Evolutionary conservation across 2,329 filamentous ascomycete genomes (phyloP).

Genomic region (Dactylellina haptotyla): DNA sequence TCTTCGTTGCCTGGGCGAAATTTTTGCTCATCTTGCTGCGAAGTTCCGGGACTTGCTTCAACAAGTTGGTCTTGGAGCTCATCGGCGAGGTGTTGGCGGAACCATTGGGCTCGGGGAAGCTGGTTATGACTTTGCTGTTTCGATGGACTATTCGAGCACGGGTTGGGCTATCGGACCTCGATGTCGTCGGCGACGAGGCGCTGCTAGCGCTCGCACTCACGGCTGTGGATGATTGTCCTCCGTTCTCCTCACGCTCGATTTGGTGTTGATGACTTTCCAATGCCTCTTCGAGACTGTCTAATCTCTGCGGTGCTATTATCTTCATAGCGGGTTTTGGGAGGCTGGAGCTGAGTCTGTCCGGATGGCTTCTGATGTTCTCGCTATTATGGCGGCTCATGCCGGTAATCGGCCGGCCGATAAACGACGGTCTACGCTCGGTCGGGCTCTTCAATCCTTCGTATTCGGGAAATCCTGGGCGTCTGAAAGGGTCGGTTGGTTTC

Average conservation of each 20-base stretch:
- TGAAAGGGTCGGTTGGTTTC: slow-evolving; percentile 45
- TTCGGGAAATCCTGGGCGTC: slow-evolving; percentile 30
- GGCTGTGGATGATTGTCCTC: slow-evolving; percentile 26
- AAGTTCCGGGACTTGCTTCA: slow-evolving; percentile 37
- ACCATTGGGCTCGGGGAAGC: slow-evolving; percentile 37
- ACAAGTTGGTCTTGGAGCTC: slow-evolving; percentile 40
- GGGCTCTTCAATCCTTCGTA: slow-evolving; percentile 44
- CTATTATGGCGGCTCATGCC: slow-evolving; percentile 43
- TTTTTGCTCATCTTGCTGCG: slow-evolving; percentile 47
- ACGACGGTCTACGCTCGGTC: background rate
- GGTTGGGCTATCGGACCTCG: slow-evolving; percentile 41
- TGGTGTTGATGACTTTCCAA: slow-evolving; percentile 27
- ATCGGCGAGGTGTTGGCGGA: slow-evolving; percentile 18
- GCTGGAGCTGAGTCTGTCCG: slow-evolving; percentile 27
- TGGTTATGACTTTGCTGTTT: slow-evolving; percentile 45
- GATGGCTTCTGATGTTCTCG: slow-evolving; percentile 41
- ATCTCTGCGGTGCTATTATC: slow-evolving; percentile 21
- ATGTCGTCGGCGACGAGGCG: slow-evolving; percentile 39
- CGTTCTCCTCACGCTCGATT: slow-evolving; percentile 4
- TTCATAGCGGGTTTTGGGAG: slow-evolving; percentile 17
- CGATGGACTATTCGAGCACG: slow-evolving; percentile 29
- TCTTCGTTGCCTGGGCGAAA: slow-evolving; percentile 33
- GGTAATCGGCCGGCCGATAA: slow-evolving; percentile 46
- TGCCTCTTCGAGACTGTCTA: slow-evolving; percentile 32
- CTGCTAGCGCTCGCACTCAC: slow-evolving; percentile 42